Evolutionary conservation across 768 basidiomycete genomes (phyloP).

Genomic region (Mycena rosella): DNA sequence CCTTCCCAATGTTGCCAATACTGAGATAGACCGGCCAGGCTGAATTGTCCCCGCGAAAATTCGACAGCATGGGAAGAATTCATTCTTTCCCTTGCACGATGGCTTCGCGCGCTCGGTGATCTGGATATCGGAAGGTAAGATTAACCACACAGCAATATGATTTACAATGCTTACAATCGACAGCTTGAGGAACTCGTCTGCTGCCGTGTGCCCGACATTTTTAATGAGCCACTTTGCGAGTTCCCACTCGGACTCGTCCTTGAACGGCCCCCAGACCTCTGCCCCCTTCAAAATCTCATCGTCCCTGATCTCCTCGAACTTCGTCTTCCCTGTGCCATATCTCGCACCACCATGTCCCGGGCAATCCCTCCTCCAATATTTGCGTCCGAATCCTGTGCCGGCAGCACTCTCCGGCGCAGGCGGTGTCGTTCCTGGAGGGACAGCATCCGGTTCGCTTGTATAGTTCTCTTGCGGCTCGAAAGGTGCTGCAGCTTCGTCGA

Average conservation of each 20-base stretch:
- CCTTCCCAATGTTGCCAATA: slow-evolving; percentile 48
- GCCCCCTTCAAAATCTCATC: slow-evolving; percentile 26
- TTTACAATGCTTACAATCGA: neutral
- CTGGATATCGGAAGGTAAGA: neutral
- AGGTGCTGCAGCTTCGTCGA: too few relatives aligned
- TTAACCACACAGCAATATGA: neutral
- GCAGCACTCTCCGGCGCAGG: neutral
- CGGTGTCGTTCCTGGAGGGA: too few relatives aligned
- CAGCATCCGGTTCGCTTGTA: too few relatives aligned
- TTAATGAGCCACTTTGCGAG: slow-evolving; percentile 50
- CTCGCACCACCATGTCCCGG: too few relatives aligned
- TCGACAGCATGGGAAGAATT: slow-evolving; percentile 42
- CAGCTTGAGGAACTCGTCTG: slow-evolving; percentile 39
- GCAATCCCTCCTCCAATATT: too few relatives aligned
- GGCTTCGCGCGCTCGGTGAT: neutral
- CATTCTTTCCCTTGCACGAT: neutral
- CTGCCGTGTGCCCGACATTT: slow-evolving; percentile 43
- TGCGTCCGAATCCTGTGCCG: neutral
- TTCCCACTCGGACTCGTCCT: slow-evolving; percentile 44
- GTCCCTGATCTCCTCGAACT: slow-evolving; percentile 27
- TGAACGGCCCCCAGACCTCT: slow-evolving; percentile 43
- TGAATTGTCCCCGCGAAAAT: slow-evolving; percentile 46
- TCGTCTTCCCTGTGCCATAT: slow-evolving; percentile 8
- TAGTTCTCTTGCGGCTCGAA: too few relatives aligned
- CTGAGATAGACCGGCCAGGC: slow-evolving; percentile 52